Conservation (phyloP, 768 basidiomycete genomes). For the Cubamyces sp. region DNA sequence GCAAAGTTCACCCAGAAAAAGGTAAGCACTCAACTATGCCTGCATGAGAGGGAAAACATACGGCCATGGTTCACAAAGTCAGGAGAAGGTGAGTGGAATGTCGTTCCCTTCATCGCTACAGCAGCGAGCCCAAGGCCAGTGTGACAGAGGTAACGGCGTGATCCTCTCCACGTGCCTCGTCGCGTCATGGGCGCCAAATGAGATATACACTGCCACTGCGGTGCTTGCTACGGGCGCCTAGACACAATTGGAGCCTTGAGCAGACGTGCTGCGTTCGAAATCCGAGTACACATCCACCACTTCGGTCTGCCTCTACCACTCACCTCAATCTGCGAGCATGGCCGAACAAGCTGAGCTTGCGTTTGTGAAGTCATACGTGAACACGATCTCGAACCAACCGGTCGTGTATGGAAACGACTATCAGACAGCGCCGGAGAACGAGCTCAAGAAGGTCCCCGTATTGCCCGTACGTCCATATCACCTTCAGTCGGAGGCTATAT, state of each 20-base stretch:
- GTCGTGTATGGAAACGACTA: slow-evolving; percentile 75
- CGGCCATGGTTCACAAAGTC: slow-evolving; percentile 42
- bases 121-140: background rate
- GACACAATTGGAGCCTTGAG: background rate
- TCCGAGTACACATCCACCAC: background rate
- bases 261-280: background rate
- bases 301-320: background rate
- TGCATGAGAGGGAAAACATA: slow-evolving; percentile 30
- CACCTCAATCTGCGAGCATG: slow-evolving; percentile 34
- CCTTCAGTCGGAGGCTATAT: slow-evolving; percentile 1
- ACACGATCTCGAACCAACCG: slow-evolving; percentile 67
- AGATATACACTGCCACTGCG: background rate
- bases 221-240: background rate
- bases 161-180: background rate
- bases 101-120: background rate
- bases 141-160: slow-evolving; percentile 14
- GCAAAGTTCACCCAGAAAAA: background rate
- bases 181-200: slow-evolving; percentile 6
- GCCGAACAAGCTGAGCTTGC: slow-evolving; percentile 62
- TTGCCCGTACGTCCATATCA: slow-evolving; percentile 54
- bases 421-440: slow-evolving; percentile 68
- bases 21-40: background rate
- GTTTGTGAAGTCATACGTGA: slow-evolving; percentile 69
- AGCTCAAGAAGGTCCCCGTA: slow-evolving; percentile 70
- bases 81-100: slow-evolving; percentile 13